Conservation (phyloP, 352 stramenopile species). For the Globisporangium spinosum region DNA sequence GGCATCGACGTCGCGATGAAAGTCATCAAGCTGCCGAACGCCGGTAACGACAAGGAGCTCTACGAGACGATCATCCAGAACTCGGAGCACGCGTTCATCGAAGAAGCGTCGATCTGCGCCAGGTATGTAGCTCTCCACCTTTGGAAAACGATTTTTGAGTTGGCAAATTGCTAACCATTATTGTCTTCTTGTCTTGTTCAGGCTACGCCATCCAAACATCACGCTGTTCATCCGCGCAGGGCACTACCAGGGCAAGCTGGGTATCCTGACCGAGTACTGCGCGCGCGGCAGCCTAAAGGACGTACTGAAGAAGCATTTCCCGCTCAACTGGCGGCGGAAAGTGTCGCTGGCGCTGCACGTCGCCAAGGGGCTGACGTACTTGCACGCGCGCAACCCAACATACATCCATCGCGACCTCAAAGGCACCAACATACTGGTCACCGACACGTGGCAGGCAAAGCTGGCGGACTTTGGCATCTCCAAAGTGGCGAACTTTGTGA, state of each 20-base stretch:
- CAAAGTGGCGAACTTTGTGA: slow-evolving; percentile 59
- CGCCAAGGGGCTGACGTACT: slow-evolving; percentile 68
- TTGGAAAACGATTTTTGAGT: not conserved
- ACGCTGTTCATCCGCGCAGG: slow-evolving; percentile 70
- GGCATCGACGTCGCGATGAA: slow-evolving; percentile 77
- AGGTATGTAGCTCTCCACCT: not conserved
- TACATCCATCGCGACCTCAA: slow-evolving; percentile 76
- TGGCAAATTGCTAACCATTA: not conserved
- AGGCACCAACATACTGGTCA: slow-evolving; percentile 70
- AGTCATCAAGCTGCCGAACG: slow-evolving; percentile 47
- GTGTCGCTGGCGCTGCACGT: slow-evolving; percentile 60
- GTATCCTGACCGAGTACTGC: slow-evolving; percentile 69
- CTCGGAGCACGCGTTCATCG: slow-evolving; percentile 59
- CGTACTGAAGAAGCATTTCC: slow-evolving; percentile 46
- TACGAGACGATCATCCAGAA: slow-evolving; percentile 64
- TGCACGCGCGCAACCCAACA: slow-evolving; percentile 68
- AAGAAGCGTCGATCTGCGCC: slow-evolving; percentile 56
- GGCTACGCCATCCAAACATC: slow-evolving; percentile 68
- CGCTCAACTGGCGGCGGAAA: slow-evolving; percentile 64
- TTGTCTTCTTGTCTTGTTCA: not conserved
- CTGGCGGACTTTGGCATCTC: slow-evolving; percentile 76
- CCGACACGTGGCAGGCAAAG: slow-evolving; percentile 72
- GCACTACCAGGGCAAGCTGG: slow-evolving; percentile 56
- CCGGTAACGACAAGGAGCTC: slow-evolving; percentile 29
- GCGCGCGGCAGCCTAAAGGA: slow-evolving; percentile 60